Conservation (phyloP, 805 yeast species). For the Ogataea siamensis region DNA sequence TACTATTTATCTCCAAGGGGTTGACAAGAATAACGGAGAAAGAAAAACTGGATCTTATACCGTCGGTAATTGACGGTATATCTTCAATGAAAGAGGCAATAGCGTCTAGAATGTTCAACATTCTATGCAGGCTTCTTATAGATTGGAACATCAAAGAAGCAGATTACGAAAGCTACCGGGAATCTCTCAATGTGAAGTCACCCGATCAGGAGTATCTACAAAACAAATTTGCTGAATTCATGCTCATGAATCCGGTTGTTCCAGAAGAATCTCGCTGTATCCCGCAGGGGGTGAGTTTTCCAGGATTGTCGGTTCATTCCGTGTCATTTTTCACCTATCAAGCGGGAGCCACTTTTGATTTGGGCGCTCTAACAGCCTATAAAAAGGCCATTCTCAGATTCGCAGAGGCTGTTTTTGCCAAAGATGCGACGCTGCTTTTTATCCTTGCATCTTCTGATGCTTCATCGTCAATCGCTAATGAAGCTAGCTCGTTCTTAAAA, state of each 20-base stretch:
- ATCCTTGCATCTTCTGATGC: constrained; percentile 65
- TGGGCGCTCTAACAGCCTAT: constrained; percentile 42
- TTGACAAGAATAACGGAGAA: constrained; percentile 48
- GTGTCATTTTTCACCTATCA: constrained; percentile 61
- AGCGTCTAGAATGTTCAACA: constrained; percentile 58
- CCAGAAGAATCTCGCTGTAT: constrained; percentile 36
- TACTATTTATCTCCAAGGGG: constrained; percentile 68
- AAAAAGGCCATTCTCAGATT: constrained; percentile 44
- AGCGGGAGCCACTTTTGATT: constrained; percentile 62
- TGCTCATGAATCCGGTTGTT: constrained; percentile 51
- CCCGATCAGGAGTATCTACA: constrained; percentile 47
- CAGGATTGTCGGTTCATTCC: constrained; percentile 62
- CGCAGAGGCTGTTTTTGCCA: constrained; percentile 42
- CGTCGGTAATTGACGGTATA: constrained; percentile 47
- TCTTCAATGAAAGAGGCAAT: constrained; percentile 31
- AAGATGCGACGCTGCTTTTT: constrained; percentile 36
- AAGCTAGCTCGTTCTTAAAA: constrained; percentile 50
- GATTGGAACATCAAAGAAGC: constrained; percentile 46
- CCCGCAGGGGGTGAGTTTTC: constrained; percentile 48
- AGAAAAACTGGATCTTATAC: constrained; percentile 43
- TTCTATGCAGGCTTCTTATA: constrained; percentile 53
- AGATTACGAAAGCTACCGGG: constrained; percentile 38
- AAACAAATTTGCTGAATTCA: constrained; percentile 50
- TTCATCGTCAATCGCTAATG: constrained; percentile 51
- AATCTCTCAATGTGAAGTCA: constrained; percentile 36